Conservation (phyloP, 371 early-diverging fungal species). For the Mucor saturninus region DNA sequence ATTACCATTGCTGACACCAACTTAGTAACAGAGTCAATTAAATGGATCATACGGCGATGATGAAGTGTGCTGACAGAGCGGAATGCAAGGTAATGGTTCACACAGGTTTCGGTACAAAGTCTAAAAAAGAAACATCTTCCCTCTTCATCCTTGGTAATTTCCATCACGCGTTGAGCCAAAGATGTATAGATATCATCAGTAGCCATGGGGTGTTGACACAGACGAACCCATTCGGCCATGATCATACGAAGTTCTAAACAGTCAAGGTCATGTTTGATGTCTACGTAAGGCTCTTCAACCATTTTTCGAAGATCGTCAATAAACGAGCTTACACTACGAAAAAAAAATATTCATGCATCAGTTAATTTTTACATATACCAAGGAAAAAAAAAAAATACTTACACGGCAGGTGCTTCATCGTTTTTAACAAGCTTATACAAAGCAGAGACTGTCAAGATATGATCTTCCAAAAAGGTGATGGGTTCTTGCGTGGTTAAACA, state of each 20-base stretch:
- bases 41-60: constrained; percentile 63
- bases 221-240: constrained; percentile 89
- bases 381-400: background rate
- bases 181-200: constrained; percentile 67
- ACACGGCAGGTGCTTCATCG: constrained; percentile 62
- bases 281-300: constrained; percentile 36
- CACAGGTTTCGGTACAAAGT: constrained; percentile 80
- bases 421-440: constrained; percentile 62
- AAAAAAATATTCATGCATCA: background rate
- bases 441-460: constrained; percentile 73
- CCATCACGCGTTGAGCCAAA: constrained; percentile 64
- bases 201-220: constrained; percentile 81
- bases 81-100: constrained; percentile 71
- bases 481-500: constrained; percentile 66
- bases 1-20: constrained; percentile 71
- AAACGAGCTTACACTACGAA: constrained; percentile 25
- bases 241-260: constrained; percentile 70
- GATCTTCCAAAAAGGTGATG: constrained; percentile 68
- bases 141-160: constrained; percentile 67
- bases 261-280: constrained; percentile 47
- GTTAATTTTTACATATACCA: no score
- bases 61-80: constrained; percentile 40
- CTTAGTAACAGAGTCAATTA: constrained; percentile 82
- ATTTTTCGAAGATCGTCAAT: constrained; percentile 27
- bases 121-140: constrained; percentile 84